phyloP scores from a whole-genome alignment of 2,329 filamentous ascomycete species.

The Ceratocystis papillata region DNA sequence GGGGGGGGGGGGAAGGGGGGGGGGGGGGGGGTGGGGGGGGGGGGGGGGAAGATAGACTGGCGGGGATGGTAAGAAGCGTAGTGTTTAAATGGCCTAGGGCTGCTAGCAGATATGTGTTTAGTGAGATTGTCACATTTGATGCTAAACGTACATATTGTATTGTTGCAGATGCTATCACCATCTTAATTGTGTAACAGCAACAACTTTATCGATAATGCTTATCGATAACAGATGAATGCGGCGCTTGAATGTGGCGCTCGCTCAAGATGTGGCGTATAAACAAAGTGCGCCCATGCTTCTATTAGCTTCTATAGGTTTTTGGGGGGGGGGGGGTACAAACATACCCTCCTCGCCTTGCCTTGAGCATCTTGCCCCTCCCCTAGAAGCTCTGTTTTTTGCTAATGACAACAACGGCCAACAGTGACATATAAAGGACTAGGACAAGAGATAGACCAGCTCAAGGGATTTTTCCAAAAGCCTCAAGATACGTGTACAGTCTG shows the following conservation, averaged over 20 bases:
- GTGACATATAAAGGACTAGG: no score
- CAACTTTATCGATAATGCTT: background rate
- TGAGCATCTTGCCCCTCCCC: background rate
- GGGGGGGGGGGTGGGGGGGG: no score
- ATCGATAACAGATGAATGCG: background rate
- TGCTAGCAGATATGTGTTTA: background rate
- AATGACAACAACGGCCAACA: no score
- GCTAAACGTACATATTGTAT: no score
- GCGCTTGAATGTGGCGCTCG: background rate
- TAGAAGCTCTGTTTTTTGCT: no score
- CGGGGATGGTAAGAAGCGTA: no score
- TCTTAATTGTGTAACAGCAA: background rate
- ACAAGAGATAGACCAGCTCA: no score
- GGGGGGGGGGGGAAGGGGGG: background rate
- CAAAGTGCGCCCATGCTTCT: background rate
- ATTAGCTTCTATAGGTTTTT: background rate
- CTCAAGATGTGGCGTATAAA: background rate
- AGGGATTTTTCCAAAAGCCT: background rate
- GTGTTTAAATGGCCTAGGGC: no score
- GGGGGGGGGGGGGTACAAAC: no score
- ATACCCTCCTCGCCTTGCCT: background rate
- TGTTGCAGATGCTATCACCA: background rate
- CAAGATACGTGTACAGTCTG: no score
- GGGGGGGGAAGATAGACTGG: background rate
- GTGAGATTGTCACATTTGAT: background rate